These are phyloP conservation scores for Takashimella koratensis DNA, from an alignment of 1,284 basidiomycete genomes.

Conservation along the genomic window DNA sequence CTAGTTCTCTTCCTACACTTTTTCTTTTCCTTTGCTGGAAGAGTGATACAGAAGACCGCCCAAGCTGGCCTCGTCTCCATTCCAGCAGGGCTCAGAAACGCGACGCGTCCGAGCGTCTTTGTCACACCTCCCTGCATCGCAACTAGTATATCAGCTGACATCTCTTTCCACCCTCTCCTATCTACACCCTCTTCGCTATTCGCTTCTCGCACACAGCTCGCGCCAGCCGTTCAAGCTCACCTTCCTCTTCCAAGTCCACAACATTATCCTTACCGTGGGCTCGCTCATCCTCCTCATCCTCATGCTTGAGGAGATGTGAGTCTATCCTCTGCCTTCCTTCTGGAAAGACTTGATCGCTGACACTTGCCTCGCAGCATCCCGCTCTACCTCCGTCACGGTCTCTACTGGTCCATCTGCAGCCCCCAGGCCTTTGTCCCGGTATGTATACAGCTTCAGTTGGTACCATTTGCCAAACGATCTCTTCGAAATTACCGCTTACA, in stretches of 20 bases:
- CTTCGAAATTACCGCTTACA: no score
- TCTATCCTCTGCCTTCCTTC: not conserved
- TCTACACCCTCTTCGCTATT: no score
- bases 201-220: no score
- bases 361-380: conserved; percentile 53
- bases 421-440: conserved; percentile 78
- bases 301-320: conserved; percentile 80
- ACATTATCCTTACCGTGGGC: conserved; percentile 77
- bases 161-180: no score
- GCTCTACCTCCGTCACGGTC: conserved; percentile 64
- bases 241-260: conserved; percentile 86
- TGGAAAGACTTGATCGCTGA: conserved; percentile 1
- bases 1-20: not conserved
- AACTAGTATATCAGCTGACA: no score
- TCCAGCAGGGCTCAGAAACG: no score
- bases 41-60: not conserved
- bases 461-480: no score
- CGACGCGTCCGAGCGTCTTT: no score
- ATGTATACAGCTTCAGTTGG: conserved; percentile 43
- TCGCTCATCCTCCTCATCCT: conserved; percentile 75
- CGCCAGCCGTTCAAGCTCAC: conserved; percentile 73
- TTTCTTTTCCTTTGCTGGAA: not conserved
- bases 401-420: conserved; percentile 76
- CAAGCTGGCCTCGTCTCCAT: no score
- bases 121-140: no score